A percentile compares a stretch with the other conserved stretches of the same genome.
Evolutionary conservation across 345 rosid species (phyloP).

Genomic region (Aethionema arabicum): DNA sequence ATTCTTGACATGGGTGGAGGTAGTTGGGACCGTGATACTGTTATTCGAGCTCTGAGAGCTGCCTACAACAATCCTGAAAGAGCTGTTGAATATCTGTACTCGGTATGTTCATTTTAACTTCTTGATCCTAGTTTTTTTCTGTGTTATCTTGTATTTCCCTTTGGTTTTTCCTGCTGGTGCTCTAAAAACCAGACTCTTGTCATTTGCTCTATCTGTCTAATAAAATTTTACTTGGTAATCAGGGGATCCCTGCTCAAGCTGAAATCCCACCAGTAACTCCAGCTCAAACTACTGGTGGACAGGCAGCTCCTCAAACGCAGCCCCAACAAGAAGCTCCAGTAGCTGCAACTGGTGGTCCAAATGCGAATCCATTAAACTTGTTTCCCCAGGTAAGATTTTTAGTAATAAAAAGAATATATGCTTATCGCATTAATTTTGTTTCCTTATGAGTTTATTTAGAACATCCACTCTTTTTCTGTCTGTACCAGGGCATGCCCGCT

Average conservation of each 20-base stretch:
- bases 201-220: neutral
- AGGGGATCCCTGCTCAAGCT: constrained; percentile 44
- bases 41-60: constrained; percentile 85
- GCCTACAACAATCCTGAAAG: constrained; percentile 96
- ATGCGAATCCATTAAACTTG: constrained; percentile 38
- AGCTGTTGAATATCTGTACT: constrained; percentile 93
- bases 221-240: neutral
- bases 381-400: constrained; percentile 35
- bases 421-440: neutral
- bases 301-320: constrained; percentile 33
- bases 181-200: neutral
- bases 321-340: constrained; percentile 36
- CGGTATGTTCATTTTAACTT: constrained; percentile 49
- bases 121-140: neutral
- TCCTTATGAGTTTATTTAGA: neutral
- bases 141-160: neutral
- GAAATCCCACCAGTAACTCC: constrained; percentile 36
- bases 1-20: constrained; percentile 99
- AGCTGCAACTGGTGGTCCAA: constrained; percentile 37
- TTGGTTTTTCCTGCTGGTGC: neutral
- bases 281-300: constrained; percentile 37
- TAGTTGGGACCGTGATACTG: constrained; percentile 87
- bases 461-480: constrained; percentile 15
- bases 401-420: neutral
- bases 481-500: constrained; percentile 77